A percentile compares a stretch with the other conserved stretches of the same genome.
Conservation (phyloP, 805 yeast genomes). For the Metschnikowia cerradonensis region DNA sequence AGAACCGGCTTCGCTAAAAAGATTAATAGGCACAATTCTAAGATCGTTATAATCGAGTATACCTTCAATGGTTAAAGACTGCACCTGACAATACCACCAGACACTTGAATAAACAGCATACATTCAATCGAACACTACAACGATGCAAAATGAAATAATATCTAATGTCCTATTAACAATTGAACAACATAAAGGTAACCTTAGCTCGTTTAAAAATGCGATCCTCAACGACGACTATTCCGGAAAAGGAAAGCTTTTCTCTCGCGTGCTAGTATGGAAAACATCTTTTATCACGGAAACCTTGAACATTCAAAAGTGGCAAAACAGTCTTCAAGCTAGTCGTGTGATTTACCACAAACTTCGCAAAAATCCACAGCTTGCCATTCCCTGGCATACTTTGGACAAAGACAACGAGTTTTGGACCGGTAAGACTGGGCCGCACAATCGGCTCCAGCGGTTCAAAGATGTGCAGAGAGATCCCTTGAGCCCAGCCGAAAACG, state of each 20-base stretch:
- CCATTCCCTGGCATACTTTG: conserved; percentile 36
- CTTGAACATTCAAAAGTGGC: conserved; percentile 34
- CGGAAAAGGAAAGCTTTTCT: conserved; percentile 20
- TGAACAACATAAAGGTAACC: conserved; percentile 32
- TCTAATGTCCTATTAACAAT: conserved; percentile 35
- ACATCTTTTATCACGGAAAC: conserved; percentile 33
- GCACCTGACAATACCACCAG: not conserved
- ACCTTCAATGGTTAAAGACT: not conserved
- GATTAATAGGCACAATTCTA: too few species aligned
- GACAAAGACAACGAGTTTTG: conserved; percentile 28
- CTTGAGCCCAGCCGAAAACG: conserved; percentile 9
- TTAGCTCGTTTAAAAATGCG: conserved; percentile 23
- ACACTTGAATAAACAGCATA: not conserved
- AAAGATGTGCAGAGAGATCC: conserved; percentile 19
- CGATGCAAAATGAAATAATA: conserved; percentile 33
- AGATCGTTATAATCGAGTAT: too few species aligned
- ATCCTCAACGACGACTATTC: conserved; percentile 28
- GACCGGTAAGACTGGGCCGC: not conserved
- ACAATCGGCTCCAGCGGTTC: conserved; percentile 16
- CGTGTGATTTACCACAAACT: conserved; percentile 36
- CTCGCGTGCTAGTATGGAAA: conserved; percentile 38
- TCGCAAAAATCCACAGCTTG: conserved; percentile 25
- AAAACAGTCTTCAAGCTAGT: conserved; percentile 22
- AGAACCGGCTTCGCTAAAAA: too few species aligned
- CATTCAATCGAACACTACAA: conserved; percentile 10